A percentile compares a stretch with the other conserved stretches of the same genome.
Evolutionary conservation across 1,139 yeast species (phyloP).

Genomic region (Protomyces inouyei): DNA sequence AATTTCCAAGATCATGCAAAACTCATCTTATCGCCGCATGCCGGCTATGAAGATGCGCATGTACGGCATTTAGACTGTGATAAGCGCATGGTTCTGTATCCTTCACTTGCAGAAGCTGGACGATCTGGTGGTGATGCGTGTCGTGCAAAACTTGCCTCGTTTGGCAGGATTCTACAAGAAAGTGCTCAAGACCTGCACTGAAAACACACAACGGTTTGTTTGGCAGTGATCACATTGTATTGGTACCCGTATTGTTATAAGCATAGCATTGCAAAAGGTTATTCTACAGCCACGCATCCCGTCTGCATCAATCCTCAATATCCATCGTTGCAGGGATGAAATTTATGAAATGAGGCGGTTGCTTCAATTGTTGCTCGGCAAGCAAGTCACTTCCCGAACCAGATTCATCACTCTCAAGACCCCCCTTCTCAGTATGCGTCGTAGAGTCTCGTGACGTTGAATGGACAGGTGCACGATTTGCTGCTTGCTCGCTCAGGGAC

Average conservation of each 20-base stretch:
- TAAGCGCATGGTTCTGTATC: neutral
- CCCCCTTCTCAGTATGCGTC: too few relatives aligned
- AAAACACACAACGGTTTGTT: too few relatives aligned
- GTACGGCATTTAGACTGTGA: constrained; percentile 8
- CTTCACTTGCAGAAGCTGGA: neutral
- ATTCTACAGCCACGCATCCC: too few relatives aligned
- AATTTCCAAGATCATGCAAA: constrained; percentile 19
- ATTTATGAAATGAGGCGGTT: too few relatives aligned
- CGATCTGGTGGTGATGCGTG: neutral
- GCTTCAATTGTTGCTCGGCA: neutral
- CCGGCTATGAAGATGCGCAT: neutral
- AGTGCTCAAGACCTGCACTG: neutral
- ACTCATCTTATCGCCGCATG: constrained; percentile 3
- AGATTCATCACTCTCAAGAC: neutral
- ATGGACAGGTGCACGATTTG: too few relatives aligned
- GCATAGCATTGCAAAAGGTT: too few relatives aligned
- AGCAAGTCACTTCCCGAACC: neutral
- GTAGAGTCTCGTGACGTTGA: too few relatives aligned
- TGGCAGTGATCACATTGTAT: too few relatives aligned
- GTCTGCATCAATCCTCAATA: too few relatives aligned
- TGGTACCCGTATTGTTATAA: too few relatives aligned
- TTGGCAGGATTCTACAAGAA: neutral
- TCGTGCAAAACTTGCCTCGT: neutral
- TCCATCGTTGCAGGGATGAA: too few relatives aligned
- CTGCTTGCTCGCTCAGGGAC: too few relatives aligned